Percentiles rank a stretch among this genome's conserved stretches.
phyloP scores from a whole-genome alignment of 805 yeast species.

The Suhomyces xylopsoci region DNA sequence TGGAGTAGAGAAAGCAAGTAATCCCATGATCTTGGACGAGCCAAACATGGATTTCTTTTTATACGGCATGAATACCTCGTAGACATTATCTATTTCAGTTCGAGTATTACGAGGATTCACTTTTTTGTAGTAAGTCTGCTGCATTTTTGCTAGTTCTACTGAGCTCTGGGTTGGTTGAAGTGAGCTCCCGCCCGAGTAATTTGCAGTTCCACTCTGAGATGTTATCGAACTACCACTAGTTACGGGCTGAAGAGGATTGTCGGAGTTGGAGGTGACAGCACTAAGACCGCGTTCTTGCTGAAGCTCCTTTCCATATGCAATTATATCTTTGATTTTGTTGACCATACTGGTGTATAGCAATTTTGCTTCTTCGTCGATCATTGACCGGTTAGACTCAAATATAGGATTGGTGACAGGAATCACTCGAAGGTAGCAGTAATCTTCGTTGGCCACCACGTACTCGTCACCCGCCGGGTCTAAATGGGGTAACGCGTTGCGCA shows the following conservation, averaged over 20 bases:
- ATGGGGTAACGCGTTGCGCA: constrained; percentile 12
- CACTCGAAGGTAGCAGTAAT: constrained; percentile 22
- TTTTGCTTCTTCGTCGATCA: constrained; percentile 33
- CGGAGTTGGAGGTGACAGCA: not conserved
- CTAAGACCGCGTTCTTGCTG: not conserved
- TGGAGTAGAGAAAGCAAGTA: constrained; percentile 33
- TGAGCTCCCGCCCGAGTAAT: not conserved
- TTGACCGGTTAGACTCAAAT: constrained; percentile 26
- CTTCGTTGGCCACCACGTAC: constrained; percentile 31
- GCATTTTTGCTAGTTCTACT: constrained; percentile 27
- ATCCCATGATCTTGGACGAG: constrained; percentile 27
- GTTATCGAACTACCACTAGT: not conserved
- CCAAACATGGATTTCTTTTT: constrained; percentile 30
- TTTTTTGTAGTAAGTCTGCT: constrained; percentile 24
- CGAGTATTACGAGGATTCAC: constrained; percentile 6
- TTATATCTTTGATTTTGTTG: constrained; percentile 24
- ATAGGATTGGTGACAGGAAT: constrained; percentile 21
- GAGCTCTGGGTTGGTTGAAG: constrained; percentile 20
- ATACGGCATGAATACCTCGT: constrained; percentile 31
- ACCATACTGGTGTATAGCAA: constrained; percentile 29
- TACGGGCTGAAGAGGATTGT: not conserved
- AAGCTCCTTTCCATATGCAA: constrained; percentile 24
- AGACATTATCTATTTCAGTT: constrained; percentile 10
- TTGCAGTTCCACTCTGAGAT: not conserved
- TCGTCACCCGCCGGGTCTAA: constrained; percentile 20